Evolutionary conservation across 179 eudicot genomes (phyloP).

Genomic region (Silene vulgaris): DNA sequence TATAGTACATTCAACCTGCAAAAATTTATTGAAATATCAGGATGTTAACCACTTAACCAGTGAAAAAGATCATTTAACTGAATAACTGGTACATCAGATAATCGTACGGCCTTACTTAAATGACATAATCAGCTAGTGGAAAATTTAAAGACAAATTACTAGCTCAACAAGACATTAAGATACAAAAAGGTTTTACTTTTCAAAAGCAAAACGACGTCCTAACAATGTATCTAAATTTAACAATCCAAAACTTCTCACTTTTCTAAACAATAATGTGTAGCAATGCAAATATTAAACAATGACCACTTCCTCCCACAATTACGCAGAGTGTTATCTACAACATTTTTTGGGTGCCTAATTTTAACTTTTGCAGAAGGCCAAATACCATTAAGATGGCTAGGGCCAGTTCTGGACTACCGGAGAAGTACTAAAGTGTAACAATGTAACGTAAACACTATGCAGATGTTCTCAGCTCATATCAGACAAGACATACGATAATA

Average conservation of each 20-base stretch:
- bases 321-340: not conserved
- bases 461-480: not conserved
- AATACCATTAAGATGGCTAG: not conserved
- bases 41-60: not conserved
- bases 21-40: slow-evolving; percentile 16
- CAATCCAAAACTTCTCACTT: not conserved
- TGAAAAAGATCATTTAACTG: not conserved
- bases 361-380: too few species aligned
- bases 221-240: not conserved
- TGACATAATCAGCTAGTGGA: not conserved
- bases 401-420: not conserved
- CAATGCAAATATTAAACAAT: not conserved
- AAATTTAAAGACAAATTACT: too few species aligned
- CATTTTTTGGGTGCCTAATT: not conserved
- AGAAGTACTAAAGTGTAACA: not conserved
- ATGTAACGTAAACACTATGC: not conserved
- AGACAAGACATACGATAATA: not conserved
- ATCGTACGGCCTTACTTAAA: too few species aligned
- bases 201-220: not conserved
- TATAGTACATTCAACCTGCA: slow-evolving; percentile 95
- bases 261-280: not conserved
- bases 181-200: not conserved
- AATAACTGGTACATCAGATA: not conserved
- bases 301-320: not conserved
- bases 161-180: not conserved